Base-by-base conservation (phyloP, 306 rosid species). In the Amphicarpaea edgeworthii region DNA sequence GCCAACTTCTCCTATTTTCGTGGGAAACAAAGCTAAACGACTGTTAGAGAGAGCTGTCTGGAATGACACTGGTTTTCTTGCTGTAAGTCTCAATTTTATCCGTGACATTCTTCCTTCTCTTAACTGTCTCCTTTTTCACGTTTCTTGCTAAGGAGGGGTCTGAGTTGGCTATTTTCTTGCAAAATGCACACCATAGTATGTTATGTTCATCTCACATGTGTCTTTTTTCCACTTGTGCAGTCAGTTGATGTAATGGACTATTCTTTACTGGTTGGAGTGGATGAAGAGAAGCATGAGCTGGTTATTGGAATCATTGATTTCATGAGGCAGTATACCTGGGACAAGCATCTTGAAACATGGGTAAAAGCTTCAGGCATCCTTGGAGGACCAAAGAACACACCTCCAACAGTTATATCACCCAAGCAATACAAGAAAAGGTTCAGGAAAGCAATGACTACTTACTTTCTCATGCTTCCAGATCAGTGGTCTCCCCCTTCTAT, bases 241-340 rank as follows among this genome's bases (percentile, higher is more conserved):
- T 89, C 97, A 1, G 79, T 90, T 73, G 93, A 89, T 74, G 99
- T 92, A 54, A 96, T 96, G 99, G 99, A 96, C 86, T 96, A 96
- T 76, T 96, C 99, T 37, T 78, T 96, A 62, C 91, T 96, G 75
- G 97, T 92, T 57, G 99, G 99, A 60, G 83, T 96, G 85, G 99
- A 96, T 76, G 91, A 96, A 87, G 97, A 89, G 81, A 96, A 86
- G 81, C 93, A 93, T 49, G 93, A 96, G 73, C 79, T 96, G 83
- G 94, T 96, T 78, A 86, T 96, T 72, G 99, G 98, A 83, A 90
- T 96, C 81, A 96, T 96, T 72, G 99, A 96, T 78, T 96, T 89
- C 85, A 84, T 96, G 99, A 92, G 99, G 68, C 99, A 95, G 69
- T 94, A 94, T 83, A 95, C 99, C 12, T 95, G 99, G 99, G 99